These are phyloP conservation scores for Camellia japonica DNA, from an alignment of 148 eudicot genomes.

Conservation along the genomic window DNA sequence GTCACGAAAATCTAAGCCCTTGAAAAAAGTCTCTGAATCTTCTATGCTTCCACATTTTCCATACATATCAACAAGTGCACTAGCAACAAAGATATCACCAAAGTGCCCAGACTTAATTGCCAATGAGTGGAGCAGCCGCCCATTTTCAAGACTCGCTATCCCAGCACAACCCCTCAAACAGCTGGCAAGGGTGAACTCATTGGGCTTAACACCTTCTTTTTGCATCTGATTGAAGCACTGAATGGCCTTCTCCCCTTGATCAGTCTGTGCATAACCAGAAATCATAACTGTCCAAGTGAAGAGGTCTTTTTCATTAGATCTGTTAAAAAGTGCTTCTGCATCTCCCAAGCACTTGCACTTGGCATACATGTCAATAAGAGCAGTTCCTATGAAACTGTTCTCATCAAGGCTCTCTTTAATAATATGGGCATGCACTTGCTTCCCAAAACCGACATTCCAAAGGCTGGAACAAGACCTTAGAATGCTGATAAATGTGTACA, in stretches of 20 bases:
- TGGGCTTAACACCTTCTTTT: constrained; percentile 38
- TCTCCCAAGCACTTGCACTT: constrained; percentile 33
- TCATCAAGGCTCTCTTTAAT: constrained; percentile 26
- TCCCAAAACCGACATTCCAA: constrained; percentile 27
- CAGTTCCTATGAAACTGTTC: constrained; percentile 32
- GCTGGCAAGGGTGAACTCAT: constrained; percentile 45
- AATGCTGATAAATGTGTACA: constrained; percentile 35
- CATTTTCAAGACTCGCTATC: constrained; percentile 38
- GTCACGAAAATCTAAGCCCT: constrained; percentile 25
- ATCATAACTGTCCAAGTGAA: constrained; percentile 45
- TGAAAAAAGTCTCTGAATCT: constrained; percentile 34
- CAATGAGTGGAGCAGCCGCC: constrained; percentile 38
- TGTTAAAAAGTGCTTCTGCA: constrained; percentile 26
- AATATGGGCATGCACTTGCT: constrained; percentile 43
- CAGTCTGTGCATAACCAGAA: constrained; percentile 36
- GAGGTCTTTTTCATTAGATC: constrained; percentile 32
- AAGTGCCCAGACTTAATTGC: constrained; percentile 39
- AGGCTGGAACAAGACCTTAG: constrained; percentile 42
- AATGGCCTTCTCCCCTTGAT: constrained; percentile 43
- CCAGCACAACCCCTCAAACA: constrained; percentile 40
- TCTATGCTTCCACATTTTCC: constrained; percentile 49
- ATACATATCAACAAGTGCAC: constrained; percentile 50
- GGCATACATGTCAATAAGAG: constrained; percentile 49
- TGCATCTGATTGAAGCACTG: constrained; percentile 39
- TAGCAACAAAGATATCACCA: constrained; percentile 36